phyloP scores from a whole-genome alignment of 257 asterid genomes.

The Echium plantagineum region DNA sequence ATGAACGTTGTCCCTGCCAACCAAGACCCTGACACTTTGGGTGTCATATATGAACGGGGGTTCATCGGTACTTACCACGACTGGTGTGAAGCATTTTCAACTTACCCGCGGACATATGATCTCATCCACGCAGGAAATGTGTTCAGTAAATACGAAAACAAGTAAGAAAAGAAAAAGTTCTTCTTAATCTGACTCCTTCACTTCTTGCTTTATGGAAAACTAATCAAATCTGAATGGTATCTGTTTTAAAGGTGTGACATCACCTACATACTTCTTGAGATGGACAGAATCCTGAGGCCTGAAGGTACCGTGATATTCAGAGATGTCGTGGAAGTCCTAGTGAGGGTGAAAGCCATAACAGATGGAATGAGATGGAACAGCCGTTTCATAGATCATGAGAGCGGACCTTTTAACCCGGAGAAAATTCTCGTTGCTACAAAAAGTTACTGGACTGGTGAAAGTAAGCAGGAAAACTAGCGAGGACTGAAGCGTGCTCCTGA shows the following conservation, averaged over 20 bases:
- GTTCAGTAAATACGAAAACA: slow-evolving; percentile 16
- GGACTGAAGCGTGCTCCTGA: background rate
- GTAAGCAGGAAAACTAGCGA: background rate
- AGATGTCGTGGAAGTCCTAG: slow-evolving; percentile 47
- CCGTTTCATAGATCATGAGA: slow-evolving; percentile 57
- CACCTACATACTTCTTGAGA: slow-evolving; percentile 57
- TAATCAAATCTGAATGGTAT: background rate
- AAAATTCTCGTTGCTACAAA: slow-evolving; percentile 25
- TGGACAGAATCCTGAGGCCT: slow-evolving; percentile 67
- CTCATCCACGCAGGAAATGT: slow-evolving; percentile 16
- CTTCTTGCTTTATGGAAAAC: background rate
- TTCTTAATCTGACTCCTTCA: background rate
- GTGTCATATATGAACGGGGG: slow-evolving; percentile 24
- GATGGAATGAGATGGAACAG: slow-evolving; percentile 60
- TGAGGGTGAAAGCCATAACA: slow-evolving; percentile 44
- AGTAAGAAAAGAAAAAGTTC: slow-evolving; percentile 1
- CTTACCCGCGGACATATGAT: slow-evolving; percentile 22
- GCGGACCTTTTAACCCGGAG: slow-evolving; percentile 49
- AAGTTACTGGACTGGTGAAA: background rate
- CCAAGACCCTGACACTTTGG: slow-evolving; percentile 16
- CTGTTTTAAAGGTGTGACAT: slow-evolving; percentile 38
- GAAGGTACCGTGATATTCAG: slow-evolving; percentile 68
- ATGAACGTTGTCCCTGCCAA: slow-evolving; percentile 23
- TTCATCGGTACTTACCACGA: slow-evolving; percentile 18
- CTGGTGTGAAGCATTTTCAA: slow-evolving; percentile 24